Evolutionary conservation across 208 protist species (phyloP).

Genomic region (Leishmania lainsoni): DNA sequence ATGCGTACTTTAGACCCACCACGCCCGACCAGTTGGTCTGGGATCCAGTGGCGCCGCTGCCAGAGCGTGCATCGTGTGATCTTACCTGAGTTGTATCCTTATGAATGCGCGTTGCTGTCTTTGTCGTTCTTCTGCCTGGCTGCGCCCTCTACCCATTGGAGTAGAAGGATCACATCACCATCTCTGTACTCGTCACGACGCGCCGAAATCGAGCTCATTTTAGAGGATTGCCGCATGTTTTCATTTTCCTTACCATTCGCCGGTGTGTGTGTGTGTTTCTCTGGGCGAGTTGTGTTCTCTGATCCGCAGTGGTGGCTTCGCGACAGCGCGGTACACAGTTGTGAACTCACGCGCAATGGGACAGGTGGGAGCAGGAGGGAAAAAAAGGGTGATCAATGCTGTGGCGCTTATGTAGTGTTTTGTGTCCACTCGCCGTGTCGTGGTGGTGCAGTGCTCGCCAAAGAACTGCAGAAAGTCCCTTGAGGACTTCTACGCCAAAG

Average conservation of each 20-base stretch:
- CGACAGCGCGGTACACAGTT: neutral
- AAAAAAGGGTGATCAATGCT: neutral
- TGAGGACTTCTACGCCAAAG: neutral
- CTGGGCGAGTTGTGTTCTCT: neutral
- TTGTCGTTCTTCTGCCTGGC: neutral
- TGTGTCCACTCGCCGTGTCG: neutral
- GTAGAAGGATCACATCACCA: neutral
- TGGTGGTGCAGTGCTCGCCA: neutral
- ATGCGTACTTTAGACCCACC: slow-evolving; percentile 40
- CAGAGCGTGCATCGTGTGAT: neutral
- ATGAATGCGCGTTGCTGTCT: neutral
- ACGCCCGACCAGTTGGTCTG: slow-evolving; percentile 35
- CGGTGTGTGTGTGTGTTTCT: neutral
- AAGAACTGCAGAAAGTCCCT: neutral
- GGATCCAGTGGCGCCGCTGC: slow-evolving; percentile 44
- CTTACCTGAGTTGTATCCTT: neutral
- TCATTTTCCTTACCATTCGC: neutral
- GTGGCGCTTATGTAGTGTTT: neutral
- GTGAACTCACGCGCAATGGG: neutral
- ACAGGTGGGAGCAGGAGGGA: neutral
- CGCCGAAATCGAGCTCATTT: neutral
- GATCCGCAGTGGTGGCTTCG: neutral
- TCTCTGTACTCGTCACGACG: neutral
- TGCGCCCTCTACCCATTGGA: neutral
- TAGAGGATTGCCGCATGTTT: neutral